Base-by-base conservation (phyloP, 805 yeast species). In the Barnettozyma pratensis region DNA sequence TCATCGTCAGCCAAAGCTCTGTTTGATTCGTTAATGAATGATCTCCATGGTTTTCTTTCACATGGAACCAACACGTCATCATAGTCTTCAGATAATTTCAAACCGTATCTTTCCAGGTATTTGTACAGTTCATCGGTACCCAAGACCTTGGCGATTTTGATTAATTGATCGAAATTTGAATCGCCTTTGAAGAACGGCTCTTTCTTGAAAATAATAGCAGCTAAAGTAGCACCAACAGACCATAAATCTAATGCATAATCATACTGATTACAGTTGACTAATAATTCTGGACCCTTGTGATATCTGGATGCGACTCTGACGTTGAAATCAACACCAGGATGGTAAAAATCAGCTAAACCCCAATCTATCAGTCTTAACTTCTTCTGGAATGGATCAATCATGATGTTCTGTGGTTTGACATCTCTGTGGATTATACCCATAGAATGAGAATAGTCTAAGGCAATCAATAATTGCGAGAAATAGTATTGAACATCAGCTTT, bases 371-470 rank as follows among this genome's bases (percentile, higher is more conserved):
- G 76, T 54, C 96, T 77, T 57, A 91, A 70, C 60, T 78, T 80
- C 65, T 71, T 81, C 53, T 74, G 76, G 51, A 75, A 70, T 47
- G 87, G 96, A 66, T 91, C 97, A 57, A 91, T 91, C 96, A 91
- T 91, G 54, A 91, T 87, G 66, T 91, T 91, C 61, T 91, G 96
- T 9, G 97, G 97, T 67, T 91, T 91, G 48, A 91, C 96, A 67
- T 91, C 97, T 64, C 97, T 76, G 63, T 91, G 97, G 82, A 91
- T 90, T 52, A 91, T 88, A 26, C 97, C 97, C 89, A 86, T 86
- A 10, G 96, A 87, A 68, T 91, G 97, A 37, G 91, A 83, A 65
- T 79, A 91, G 63, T 91, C 96, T 56, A 91, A 73, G 10, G 97
- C 97, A 58, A 78, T 82, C 53, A 91, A 74, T 47, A 90, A 72